A percentile compares a stretch with the other conserved stretches of the same genome.
Conservation (phyloP, 2,329 filamentous ascomycete genomes). For the Ceratocystis variospora region DNA sequence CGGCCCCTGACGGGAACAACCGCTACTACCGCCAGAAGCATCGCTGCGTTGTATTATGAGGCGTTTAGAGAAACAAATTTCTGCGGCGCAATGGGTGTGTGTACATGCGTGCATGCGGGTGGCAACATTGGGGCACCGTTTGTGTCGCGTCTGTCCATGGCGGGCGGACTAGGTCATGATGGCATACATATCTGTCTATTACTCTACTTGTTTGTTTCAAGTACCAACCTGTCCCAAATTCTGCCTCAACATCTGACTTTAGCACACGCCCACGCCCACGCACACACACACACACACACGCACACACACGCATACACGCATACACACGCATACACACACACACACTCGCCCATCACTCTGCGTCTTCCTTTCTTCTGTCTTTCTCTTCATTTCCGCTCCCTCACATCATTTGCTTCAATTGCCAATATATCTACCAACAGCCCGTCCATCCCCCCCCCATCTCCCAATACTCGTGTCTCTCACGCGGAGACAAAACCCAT, state of each 20-base stretch:
- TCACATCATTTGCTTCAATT: background rate
- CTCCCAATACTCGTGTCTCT: background rate
- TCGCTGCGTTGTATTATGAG: constrained; percentile 31
- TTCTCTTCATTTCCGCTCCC: background rate
- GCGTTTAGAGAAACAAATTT: background rate
- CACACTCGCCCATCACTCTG: too few species aligned
- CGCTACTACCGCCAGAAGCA: constrained; percentile 25
- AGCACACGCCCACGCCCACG: too few species aligned
- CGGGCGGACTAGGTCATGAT: too few species aligned
- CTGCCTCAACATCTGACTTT: too few species aligned
- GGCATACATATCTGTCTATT: too few species aligned
- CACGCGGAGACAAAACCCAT: background rate
- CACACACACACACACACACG: too few species aligned
- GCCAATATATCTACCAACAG: background rate
- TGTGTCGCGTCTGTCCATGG: too few species aligned
- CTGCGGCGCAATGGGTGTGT: background rate
- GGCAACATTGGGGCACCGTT: background rate
- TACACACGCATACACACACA: too few species aligned
- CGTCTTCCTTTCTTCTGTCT: too few species aligned
- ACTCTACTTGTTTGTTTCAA: too few species aligned
- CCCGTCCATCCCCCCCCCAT: background rate
- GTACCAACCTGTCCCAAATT: too few species aligned
- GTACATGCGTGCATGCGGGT: background rate
- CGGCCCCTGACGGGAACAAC: constrained; percentile 22
- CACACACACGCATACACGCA: too few species aligned